Evolutionary conservation across 257 asterid species (phyloP), one percentile per base, ranked within the genome.

Genomic region (Solanum appendiculatum): DNA sequence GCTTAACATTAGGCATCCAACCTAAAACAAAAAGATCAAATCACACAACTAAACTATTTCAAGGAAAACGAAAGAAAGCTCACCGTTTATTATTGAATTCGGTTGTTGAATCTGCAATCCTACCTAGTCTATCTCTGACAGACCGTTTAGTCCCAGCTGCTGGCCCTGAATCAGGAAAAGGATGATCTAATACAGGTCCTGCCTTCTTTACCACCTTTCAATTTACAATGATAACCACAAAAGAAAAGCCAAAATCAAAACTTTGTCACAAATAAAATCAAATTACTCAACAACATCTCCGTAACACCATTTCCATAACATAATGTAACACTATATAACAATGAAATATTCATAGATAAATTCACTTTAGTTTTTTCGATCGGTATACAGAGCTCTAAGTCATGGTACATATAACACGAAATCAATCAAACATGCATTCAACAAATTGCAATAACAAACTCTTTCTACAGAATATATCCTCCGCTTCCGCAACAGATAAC

Each of bases 121-220:
- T 90, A 80, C 98, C 99, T 51, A 97, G 94, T 92, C 99, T 95
- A 88, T 97, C 98, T 86, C 87, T 92, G 84, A 92, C 91, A 1
- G 99, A 93, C 89, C 98, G 88, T 87, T 97, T 97, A 74, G 89
- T 92, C 86, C 98, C 99, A 66, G 68, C 92, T 73, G 88, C 72
- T 46, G 91, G 90, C 64, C 82, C 90, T 46, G 91, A 87, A 81
- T 91, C 89, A 56, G 86, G 51, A 58, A 85, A 83, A 13, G 91
- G 86, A 86, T 83, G 85, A 88, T 89, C 92, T 83, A 89, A 81
- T 14, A 78, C 86, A 87, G 88, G 78, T 21, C 94, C 95, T 80
- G 87, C 92, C 88, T 92, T 93, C 89, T 95, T 93, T 48, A 97
- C 98, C 86, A 95, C 99, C 99, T 95, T 89, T 34, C 31, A 66